Percentiles rank a stretch among this genome's conserved stretches.
These are phyloP conservation scores for Debaryomyces tyrocola DNA, from an alignment of 805 yeast genomes.

Conservation along the genomic window DNA sequence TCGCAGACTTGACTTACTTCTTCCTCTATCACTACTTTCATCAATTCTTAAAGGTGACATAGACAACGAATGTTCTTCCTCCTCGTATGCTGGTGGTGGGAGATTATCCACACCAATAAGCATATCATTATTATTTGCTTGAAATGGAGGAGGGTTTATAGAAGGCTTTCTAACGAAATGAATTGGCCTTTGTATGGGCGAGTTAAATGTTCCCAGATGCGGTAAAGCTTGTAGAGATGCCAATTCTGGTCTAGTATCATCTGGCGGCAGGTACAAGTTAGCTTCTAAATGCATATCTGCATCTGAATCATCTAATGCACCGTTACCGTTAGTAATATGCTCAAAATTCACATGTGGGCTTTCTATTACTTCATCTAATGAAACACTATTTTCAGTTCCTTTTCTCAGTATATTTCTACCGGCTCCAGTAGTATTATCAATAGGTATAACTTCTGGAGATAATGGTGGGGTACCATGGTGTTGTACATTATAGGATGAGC, in stretches of 20 bases:
- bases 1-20: constrained; percentile 1
- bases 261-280: constrained; percentile 55
- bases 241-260: constrained; percentile 40
- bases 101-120: constrained; percentile 11
- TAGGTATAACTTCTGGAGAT: constrained; percentile 55
- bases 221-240: constrained; percentile 70
- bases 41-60: constrained; percentile 25
- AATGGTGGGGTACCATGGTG: constrained; percentile 44
- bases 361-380: constrained; percentile 17
- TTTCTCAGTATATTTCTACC: background rate
- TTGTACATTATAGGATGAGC: constrained; percentile 16
- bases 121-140: constrained; percentile 13
- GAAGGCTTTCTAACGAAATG: constrained; percentile 55
- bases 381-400: background rate
- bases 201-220: constrained; percentile 35
- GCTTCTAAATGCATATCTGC: constrained; percentile 42
- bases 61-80: constrained; percentile 13
- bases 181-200: constrained; percentile 51
- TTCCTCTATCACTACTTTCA: constrained; percentile 3
- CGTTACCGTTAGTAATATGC: constrained; percentile 23
- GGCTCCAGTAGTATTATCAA: constrained; percentile 26
- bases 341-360: constrained; percentile 18
- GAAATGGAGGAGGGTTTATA: constrained; percentile 65
- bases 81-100: constrained; percentile 33
- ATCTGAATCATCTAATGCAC: constrained; percentile 35